phyloP scores from a whole-genome alignment of 2,329 filamentous ascomycete species.

The Monilinia polystroma region DNA sequence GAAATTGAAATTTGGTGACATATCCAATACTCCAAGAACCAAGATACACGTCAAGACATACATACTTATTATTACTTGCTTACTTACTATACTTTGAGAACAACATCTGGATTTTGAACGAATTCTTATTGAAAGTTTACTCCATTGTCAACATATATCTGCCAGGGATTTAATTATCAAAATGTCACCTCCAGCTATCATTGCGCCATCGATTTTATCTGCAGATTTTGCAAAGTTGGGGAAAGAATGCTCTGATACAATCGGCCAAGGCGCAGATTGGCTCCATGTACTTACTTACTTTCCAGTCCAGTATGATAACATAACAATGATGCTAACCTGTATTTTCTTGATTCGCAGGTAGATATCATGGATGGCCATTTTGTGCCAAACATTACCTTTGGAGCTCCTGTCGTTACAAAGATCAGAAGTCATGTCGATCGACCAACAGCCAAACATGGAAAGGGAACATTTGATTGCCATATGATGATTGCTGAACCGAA shows the following conservation, averaged over 20 bases:
- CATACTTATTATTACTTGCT: neutral
- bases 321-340: neutral
- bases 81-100: neutral
- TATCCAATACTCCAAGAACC: neutral
- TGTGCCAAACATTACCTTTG: constrained; percentile 97
- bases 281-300: constrained; percentile 12
- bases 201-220: constrained; percentile 96
- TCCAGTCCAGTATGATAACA: neutral
- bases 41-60: too few species aligned
- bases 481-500: constrained; percentile 99
- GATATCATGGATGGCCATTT: constrained; percentile 99
- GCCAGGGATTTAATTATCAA: constrained; percentile 3
- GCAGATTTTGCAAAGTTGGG: constrained; percentile 92
- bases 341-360: constrained; percentile 46
- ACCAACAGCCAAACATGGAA: constrained; percentile 67
- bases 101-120: neutral
- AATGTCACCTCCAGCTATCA: constrained; percentile 91
- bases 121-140: neutral
- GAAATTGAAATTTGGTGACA: neutral
- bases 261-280: constrained; percentile 82
- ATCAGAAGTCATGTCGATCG: constrained; percentile 82
- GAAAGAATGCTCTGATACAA: constrained; percentile 81
- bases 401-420: constrained; percentile 90
- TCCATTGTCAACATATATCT: constrained; percentile 9
- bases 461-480: constrained; percentile 97